Conservation (phyloP, 1,284 basidiomycete species). For the Malassezia caprae region DNA sequence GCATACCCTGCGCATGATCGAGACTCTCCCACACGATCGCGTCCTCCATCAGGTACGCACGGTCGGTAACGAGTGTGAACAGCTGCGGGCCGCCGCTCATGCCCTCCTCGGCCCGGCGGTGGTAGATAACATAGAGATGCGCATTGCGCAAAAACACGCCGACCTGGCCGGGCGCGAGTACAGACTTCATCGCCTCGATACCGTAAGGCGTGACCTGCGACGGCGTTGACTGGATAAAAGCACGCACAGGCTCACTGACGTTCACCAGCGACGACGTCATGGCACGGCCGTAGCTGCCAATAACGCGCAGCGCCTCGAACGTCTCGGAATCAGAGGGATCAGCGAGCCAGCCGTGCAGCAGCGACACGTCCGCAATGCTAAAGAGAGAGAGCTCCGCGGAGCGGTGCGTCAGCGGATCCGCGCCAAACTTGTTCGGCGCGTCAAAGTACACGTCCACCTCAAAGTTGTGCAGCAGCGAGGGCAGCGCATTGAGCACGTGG, state of each 20-base stretch:
- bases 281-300: conserved; percentile 54
- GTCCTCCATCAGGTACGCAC: conserved; percentile 64
- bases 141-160: conserved; percentile 77
- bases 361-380: conserved; percentile 64
- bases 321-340: conserved; percentile 61
- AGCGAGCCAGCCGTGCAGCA: conserved; percentile 85
- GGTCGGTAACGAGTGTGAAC: conserved; percentile 72
- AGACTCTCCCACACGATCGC: conserved; percentile 76
- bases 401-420: conserved; percentile 19
- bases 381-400: conserved; percentile 70
- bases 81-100: conserved; percentile 46
- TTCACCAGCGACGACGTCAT: conserved; percentile 1
- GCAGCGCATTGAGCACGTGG: conserved; percentile 69
- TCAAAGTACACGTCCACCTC: conserved; percentile 33
- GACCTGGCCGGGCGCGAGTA: conserved; percentile 50
- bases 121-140: conserved; percentile 73
- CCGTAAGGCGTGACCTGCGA: conserved; percentile 78
- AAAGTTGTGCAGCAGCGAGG: conserved; percentile 62
- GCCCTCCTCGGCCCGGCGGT: conserved; percentile 23
- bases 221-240: conserved; percentile 59
- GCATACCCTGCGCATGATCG: conserved; percentile 69
- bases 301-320: conserved; percentile 53
- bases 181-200: conserved; percentile 53
- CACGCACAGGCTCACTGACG: conserved; percentile 21
- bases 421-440: conserved; percentile 34